Conservation (phyloP, 129 eudicot species). For the Saposhnikovia divaricata region DNA sequence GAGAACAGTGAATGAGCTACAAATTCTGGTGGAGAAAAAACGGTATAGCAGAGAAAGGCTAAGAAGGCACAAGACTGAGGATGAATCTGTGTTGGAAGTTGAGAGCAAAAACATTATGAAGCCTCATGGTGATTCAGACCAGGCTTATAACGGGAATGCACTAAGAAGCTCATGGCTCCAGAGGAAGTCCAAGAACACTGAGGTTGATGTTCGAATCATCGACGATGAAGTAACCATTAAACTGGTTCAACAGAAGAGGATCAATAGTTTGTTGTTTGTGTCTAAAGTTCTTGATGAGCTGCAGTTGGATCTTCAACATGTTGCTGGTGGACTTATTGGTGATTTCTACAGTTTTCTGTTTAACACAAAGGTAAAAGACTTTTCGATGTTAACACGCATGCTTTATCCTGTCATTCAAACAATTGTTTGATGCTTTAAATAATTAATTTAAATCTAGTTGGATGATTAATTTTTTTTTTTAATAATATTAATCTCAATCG, state of each 20-base stretch:
- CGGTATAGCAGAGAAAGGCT: conserved; percentile 15
- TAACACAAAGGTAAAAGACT: conserved; percentile 15
- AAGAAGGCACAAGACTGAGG: conserved; percentile 20
- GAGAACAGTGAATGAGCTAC: conserved; percentile 42
- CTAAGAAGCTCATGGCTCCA: conserved; percentile 54
- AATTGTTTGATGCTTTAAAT: background rate
- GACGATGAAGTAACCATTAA: conserved; percentile 57
- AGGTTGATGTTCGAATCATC: conserved; percentile 51
- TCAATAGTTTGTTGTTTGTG: conserved; percentile 36
- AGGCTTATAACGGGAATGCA: conserved; percentile 17
- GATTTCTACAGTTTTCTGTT: conserved; percentile 49
- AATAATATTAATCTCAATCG: background rate
- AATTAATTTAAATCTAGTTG: background rate
- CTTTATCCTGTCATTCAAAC: background rate
- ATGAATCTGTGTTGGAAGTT: conserved; percentile 14
- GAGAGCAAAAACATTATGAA: conserved; percentile 8
- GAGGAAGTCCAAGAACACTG: conserved; percentile 47
- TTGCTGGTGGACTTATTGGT: conserved; percentile 59
- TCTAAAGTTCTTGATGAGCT: conserved; percentile 53
- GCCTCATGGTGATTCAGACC: conserved; percentile 13
- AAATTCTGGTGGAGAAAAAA: conserved; percentile 40
- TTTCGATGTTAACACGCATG: background rate
- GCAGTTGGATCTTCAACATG: conserved; percentile 54
- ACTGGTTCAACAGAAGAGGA: conserved; percentile 49
- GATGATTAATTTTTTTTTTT: background rate